Evolutionary conservation across 2,329 filamentous ascomycete species (phyloP).

Genomic region (Scorias spongiosa): DNA sequence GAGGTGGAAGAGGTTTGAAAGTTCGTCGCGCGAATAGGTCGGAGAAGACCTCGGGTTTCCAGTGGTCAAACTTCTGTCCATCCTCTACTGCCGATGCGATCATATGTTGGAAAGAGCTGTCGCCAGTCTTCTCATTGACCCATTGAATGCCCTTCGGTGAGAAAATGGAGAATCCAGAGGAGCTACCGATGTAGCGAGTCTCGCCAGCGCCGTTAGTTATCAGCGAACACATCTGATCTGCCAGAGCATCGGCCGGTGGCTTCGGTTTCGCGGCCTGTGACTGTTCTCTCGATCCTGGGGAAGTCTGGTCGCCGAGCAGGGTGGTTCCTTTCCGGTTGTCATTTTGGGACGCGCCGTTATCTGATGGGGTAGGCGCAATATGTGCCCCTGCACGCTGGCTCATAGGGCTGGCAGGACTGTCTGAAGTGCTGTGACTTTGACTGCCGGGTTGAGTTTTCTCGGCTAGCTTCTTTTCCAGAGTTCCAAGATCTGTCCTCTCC

Average conservation of each 20-base stretch:
- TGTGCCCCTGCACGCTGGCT: not conserved
- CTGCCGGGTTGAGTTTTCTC: constrained; percentile 27
- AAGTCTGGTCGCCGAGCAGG: constrained; percentile 18
- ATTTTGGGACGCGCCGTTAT: constrained; percentile 28
- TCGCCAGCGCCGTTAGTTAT: constrained; percentile 92
- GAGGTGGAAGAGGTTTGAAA: constrained; percentile 69
- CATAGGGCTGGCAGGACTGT: constrained; percentile 17
- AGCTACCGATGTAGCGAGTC: constrained; percentile 91
- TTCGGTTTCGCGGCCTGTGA: constrained; percentile 31
- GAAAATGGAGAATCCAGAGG: constrained; percentile 96
- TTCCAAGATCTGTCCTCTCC: constrained; percentile 73
- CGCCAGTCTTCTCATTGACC: constrained; percentile 97
- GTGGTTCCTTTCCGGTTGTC: constrained; percentile 34
- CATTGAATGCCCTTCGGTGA: constrained; percentile 95
- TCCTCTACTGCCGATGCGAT: constrained; percentile 76
- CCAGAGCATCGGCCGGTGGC: constrained; percentile 70
- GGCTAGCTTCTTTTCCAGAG: constrained; percentile 59
- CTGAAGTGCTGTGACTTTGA: constrained; percentile 11
- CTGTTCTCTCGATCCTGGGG: constrained; percentile 21
- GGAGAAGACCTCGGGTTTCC: constrained; percentile 94
- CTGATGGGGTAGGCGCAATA: not conserved
- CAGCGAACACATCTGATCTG: constrained; percentile 97
- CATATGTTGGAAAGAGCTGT: constrained; percentile 86
- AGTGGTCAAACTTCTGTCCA: constrained; percentile 90
- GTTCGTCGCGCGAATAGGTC: constrained; percentile 78